These are phyloP conservation scores for Venturia nashicola DNA, from an alignment of 2,329 filamentous ascomycete genomes.

Conservation along the genomic window DNA sequence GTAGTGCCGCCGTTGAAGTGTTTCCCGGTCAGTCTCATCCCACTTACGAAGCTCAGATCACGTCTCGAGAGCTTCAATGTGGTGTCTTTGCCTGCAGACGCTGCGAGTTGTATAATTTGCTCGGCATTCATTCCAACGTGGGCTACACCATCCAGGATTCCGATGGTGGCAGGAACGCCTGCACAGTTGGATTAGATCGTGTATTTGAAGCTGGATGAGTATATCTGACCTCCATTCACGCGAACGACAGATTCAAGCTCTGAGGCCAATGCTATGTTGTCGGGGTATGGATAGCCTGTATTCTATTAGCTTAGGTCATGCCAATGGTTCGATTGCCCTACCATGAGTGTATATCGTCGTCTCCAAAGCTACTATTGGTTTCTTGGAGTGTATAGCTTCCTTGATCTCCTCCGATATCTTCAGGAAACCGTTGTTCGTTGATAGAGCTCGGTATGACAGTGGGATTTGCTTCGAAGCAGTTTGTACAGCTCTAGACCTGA, in stretches of 20 bases:
- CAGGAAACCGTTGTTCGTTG: conserved; percentile 39
- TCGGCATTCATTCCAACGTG: conserved; percentile 62
- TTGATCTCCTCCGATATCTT: conserved; percentile 69
- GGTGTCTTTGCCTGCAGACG: conserved; percentile 49
- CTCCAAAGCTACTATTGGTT: conserved; percentile 84
- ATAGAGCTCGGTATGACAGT: conserved; percentile 1
- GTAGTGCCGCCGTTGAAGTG: conserved; percentile 82
- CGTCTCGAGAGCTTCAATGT: conserved; percentile 77
- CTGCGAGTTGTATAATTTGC: conserved; percentile 59
- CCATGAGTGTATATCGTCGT: conserved; percentile 97
- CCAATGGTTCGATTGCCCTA: conserved; percentile 16
- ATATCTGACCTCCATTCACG: conserved; percentile 44
- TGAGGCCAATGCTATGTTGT: conserved; percentile 63
- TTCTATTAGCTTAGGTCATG: neutral
- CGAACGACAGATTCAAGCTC: conserved; percentile 74
- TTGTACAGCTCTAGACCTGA: neutral
- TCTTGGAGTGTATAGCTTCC: conserved; percentile 59
- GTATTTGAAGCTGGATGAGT: neutral
- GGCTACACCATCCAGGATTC: conserved; percentile 71
- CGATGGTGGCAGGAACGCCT: conserved; percentile 80
- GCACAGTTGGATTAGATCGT: neutral
- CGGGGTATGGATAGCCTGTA: conserved; percentile 55
- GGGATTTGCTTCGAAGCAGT: neutral
- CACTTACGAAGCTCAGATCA: conserved; percentile 77
- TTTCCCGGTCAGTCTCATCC: conserved; percentile 53